Evolutionary conservation across 1,284 basidiomycete genomes (phyloP).

Genomic region (Boletellus deceptivus): DNA sequence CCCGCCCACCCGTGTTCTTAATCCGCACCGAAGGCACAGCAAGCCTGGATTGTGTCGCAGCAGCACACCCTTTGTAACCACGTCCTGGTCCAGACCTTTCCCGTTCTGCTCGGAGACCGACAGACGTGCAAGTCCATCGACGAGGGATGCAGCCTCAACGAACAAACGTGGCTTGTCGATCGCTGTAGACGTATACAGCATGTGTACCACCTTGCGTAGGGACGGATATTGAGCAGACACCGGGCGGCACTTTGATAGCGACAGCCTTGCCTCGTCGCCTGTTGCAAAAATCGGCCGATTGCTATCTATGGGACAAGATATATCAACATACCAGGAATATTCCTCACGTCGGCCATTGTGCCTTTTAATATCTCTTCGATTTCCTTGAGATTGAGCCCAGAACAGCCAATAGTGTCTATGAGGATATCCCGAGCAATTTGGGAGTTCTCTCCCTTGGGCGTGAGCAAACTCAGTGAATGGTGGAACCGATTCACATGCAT

Average conservation of each 20-base stretch:
- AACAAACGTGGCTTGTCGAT: conserved; percentile 66
- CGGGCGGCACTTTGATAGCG: conserved; percentile 57
- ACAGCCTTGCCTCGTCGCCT: conserved; percentile 51
- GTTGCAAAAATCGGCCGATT: conserved; percentile 1
- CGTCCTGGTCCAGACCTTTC: conserved; percentile 52
- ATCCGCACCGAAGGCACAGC: conserved; percentile 62
- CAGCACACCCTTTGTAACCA: conserved; percentile 58
- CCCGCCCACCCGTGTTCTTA: conserved; percentile 46
- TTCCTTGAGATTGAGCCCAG: conserved; percentile 56
- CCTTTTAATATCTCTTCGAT: conserved; percentile 47
- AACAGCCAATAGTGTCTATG: conserved; percentile 58
- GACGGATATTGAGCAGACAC: conserved; percentile 41
- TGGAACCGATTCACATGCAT: conserved; percentile 58
- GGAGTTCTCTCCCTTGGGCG: conserved; percentile 55
- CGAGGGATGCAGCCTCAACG: conserved; percentile 63
- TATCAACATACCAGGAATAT: conserved; percentile 19
- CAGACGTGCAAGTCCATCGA: conserved; percentile 51
- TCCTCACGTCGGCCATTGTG: conserved; percentile 28
- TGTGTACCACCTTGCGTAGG: conserved; percentile 44
- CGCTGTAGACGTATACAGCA: conserved; percentile 46
- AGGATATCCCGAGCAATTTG: conserved; percentile 62
- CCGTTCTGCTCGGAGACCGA: conserved; percentile 25
- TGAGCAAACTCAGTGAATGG: conserved; percentile 46
- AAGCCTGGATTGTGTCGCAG: conserved; percentile 36
- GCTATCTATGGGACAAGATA: neutral